Evolutionary conservation across 768 basidiomycete genomes (phyloP), one percentile per base, ranked within the genome.

Genomic region (Gymnopilus dilepis): DNA sequence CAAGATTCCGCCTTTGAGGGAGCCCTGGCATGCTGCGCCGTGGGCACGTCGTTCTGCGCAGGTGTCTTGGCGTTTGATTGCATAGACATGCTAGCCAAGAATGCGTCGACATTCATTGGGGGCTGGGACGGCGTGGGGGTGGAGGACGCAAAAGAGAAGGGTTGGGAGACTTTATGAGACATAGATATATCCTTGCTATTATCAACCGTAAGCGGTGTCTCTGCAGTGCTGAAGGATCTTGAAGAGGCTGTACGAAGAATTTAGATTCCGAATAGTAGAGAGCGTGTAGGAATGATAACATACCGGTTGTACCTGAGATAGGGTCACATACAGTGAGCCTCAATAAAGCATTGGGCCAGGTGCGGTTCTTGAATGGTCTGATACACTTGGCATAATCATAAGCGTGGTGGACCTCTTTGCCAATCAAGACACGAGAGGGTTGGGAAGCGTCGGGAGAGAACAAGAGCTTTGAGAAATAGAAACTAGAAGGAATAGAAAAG

Each of bases 381-480:
- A 86, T 79, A 65, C 77, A 79, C 30, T 69, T 75, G 52, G 78
- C 70, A 67, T 90, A 94, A 59, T 92, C 87, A 21, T 83, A 80
- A 1, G 78, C 78, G 51, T 77, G 79, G 69, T 81, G 85, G 13
- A 87, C 85, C 69, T 89, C 86, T 58, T 75, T 82, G 53, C 80
- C 84, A 59, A 93, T 79, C 31, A 92, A 75, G 47, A 92, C 84
- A 37, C 86, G 85, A 43, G 80, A 76, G 6, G 83, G 72, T 60
- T 79, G 76, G 15, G 76, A 76, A n/a, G 82, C 78, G 62, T 87
- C 80, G 5, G 87, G 87, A 42, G 86, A 87, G 73, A 93, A 91
- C 19, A 91, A 74, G 51, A 94, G 81, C 60, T 83, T 86, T 51
- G 86, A 86, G 58, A 92, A 76, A 77, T 82, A 85, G 75, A 84